Base-by-base conservation (phyloP, 2,329 filamentous ascomycete genomes). In the Monilinia aucupariae region DNA sequence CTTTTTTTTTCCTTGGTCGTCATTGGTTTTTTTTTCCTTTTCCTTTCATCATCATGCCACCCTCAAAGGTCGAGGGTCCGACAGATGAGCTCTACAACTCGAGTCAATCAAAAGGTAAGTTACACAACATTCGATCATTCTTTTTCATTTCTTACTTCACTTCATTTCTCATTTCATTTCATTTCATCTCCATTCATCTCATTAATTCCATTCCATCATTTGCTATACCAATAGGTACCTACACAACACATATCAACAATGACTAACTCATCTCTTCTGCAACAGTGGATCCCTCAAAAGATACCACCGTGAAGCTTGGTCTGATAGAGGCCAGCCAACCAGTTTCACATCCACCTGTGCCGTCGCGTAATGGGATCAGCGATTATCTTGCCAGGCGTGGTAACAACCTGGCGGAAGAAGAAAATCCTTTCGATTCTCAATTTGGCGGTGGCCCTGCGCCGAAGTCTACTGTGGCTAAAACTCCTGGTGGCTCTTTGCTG, bases 371-470 rank as follows among this genome's bases (percentile, higher is more conserved):
- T 62, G 82, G 85, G 70, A 84, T 84, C 10, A 82, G 85, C 53
- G 88, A 91, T 72, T 91, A 89, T 76, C 91, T 91, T 75, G 43
- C 39, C 12, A 62, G 45, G 39, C 60, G 54, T 30, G 22, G 48
- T 27, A 27, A 53, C 9, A 65, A 68, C 60, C 76, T 92, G 74
- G 87, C 84, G 71, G 84, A 89, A 75, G 94, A 97, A 79, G 92
- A 92, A 65, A 97, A 99, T 76, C 93, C 94, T 10, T 97, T 99
- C 73, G 94, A 97, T 75, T 91, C 94, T 77, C 97, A 93, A 8
- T 99, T 99, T 20, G 62, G 39, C 15, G 62, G 62, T 27, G 56
- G 56, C 43, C 48, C 48, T 27, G 10, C 41, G n/a, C 20, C 43
- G 75, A 87, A 85, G 49, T 81, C 80, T 47, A 75, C 84, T 66